phyloP scores from a whole-genome alignment of 805 yeast species.

The Maudiozyma saulgeensis region DNA sequence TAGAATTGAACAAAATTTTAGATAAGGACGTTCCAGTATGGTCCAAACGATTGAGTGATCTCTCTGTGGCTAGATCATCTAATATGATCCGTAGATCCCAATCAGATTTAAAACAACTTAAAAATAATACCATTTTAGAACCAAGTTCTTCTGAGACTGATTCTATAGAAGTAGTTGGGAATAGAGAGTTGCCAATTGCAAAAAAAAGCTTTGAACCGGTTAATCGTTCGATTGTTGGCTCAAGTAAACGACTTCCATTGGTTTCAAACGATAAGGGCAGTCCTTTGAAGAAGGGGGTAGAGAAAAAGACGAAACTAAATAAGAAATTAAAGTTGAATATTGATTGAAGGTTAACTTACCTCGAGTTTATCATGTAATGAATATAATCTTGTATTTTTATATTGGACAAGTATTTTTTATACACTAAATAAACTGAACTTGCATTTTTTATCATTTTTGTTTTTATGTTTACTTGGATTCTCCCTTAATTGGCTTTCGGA shows the following conservation, averaged over 20 bases:
- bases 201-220: background rate
- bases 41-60: slow-evolving; percentile 55
- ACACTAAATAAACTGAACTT: too few species aligned
- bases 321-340: background rate
- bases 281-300: background rate
- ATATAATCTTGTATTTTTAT: background rate
- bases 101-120: slow-evolving; percentile 17
- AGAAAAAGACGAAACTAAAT: background rate
- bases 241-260: slow-evolving; percentile 2
- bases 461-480: background rate
- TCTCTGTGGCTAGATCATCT: slow-evolving; percentile 42
- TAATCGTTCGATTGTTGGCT: background rate
- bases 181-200: background rate
- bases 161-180: background rate
- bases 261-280: background rate
- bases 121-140: background rate
- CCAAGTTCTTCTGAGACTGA: background rate
- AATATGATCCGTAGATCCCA: slow-evolving; percentile 25
- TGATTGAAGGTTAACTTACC: too few species aligned
- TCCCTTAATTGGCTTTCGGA: background rate
- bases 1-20: slow-evolving; percentile 56
- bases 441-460: background rate
- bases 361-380: background rate
- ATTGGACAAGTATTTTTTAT: background rate
- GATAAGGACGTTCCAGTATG: slow-evolving; percentile 58